Percentiles rank a stretch among this genome's conserved stretches.
These are phyloP conservation scores for Chaetoceros tenuissimus DNA, from an alignment of 108 stramenopile species.

Conservation along the genomic window DNA sequence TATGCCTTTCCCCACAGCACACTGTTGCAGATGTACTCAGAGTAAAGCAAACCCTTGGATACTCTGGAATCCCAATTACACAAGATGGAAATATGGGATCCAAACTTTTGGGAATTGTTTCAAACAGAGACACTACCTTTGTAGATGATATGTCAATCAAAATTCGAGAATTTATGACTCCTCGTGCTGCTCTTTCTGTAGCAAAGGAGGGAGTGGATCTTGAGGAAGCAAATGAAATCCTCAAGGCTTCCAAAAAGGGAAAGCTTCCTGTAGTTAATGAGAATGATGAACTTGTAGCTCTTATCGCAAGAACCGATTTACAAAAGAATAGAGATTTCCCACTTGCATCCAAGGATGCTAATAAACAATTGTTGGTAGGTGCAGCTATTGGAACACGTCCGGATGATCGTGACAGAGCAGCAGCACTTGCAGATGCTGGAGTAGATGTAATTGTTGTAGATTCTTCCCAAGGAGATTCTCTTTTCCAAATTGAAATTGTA, in stretches of 20 bases:
- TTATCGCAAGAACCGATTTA: conserved; percentile 97
- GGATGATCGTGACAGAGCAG: conserved; percentile 88
- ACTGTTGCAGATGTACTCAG: conserved; percentile 85
- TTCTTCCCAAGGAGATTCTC: conserved; percentile 97
- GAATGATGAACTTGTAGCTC: conserved; percentile 91
- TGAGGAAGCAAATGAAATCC: conserved; percentile 91
- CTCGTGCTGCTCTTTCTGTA: conserved; percentile 68
- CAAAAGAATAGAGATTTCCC: conserved; percentile 98
- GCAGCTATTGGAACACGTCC: conserved; percentile 99
- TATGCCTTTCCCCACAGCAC: conserved; percentile 86
- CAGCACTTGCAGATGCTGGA: conserved; percentile 89
- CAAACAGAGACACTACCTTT: conserved; percentile 95
- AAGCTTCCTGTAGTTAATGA: conserved; percentile 98
- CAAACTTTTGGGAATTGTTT: conserved; percentile 93
- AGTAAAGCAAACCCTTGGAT: conserved; percentile 79
- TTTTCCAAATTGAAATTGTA: conserved; percentile 98
- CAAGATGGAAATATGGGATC: conserved; percentile 96
- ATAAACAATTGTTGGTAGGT: conserved; percentile 95
- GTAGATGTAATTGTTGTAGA: conserved; percentile 99
- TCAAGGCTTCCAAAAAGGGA: conserved; percentile 95
- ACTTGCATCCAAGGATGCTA: conserved; percentile 87
- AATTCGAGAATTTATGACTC: conserved; percentile 92
- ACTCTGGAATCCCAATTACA: conserved; percentile 98
- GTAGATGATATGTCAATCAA: conserved; percentile 73
- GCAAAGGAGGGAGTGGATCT: conserved; percentile 90